phyloP scores from a whole-genome alignment of 2,329 filamentous ascomycete genomes.

The Fusarium sp. region DNA sequence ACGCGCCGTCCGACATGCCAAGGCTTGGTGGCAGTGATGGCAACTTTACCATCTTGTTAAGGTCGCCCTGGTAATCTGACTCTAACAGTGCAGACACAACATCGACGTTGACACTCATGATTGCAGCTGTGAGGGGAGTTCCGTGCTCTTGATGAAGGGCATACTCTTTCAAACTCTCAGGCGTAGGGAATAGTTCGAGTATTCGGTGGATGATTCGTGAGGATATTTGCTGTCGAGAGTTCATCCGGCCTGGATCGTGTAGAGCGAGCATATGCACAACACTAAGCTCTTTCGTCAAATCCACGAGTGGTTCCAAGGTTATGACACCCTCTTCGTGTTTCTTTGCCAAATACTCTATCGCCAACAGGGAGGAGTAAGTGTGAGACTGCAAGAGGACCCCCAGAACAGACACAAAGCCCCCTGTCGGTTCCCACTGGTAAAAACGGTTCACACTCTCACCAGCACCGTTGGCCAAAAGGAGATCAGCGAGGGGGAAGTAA shows the following conservation, averaged over 20 bases:
- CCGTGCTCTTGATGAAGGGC: not conserved
- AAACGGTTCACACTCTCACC: not conserved
- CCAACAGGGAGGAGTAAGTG: not conserved
- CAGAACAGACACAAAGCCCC: not conserved
- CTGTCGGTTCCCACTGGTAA: not conserved
- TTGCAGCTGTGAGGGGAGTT: conserved; percentile 1
- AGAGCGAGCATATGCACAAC: not conserved
- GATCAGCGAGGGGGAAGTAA: not conserved
- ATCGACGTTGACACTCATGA: not conserved
- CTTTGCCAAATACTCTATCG: conserved; percentile 2
- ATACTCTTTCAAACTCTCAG: not conserved
- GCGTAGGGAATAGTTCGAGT: not conserved
- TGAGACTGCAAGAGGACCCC: not conserved
- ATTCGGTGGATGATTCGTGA: conserved; percentile 5
- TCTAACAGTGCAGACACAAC: not conserved
- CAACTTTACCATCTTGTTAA: not conserved
- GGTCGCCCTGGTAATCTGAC: conserved; percentile 4
- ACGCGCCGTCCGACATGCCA: not conserved
- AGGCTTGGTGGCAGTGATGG: not conserved
- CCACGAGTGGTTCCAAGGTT: not conserved
- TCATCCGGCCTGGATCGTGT: not conserved
- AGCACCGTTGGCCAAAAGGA: not conserved
- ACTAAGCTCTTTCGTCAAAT: not conserved
- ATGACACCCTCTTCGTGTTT: not conserved
- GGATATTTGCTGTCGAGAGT: conserved; percentile 4